These are phyloP conservation scores for Saturnispora serradocipensis DNA, from an alignment of 805 yeast species.

Conservation along the genomic window DNA sequence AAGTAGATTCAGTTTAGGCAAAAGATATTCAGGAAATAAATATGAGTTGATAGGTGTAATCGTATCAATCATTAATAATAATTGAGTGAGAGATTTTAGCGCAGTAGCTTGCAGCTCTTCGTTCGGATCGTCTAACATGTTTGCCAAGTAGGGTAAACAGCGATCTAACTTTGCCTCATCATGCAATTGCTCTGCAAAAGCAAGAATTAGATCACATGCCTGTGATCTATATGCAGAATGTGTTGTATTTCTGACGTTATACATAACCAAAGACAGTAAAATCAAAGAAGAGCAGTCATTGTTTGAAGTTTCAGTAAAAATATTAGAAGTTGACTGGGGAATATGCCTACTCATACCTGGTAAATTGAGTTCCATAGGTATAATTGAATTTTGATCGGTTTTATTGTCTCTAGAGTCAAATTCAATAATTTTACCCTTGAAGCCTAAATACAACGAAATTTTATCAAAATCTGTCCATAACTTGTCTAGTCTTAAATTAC, in stretches of 20 bases:
- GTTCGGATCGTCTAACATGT: slow-evolving; percentile 61
- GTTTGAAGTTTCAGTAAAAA: slow-evolving; percentile 15
- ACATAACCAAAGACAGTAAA: slow-evolving; percentile 46
- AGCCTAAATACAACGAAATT: slow-evolving; percentile 34
- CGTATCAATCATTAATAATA: slow-evolving; percentile 51
- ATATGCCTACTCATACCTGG: slow-evolving; percentile 44
- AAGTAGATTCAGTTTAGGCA: slow-evolving; percentile 55
- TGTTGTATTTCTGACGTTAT: slow-evolving; percentile 52
- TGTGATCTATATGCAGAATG: slow-evolving; percentile 51
- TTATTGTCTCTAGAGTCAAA: slow-evolving; percentile 8
- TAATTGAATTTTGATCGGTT: slow-evolving; percentile 14
- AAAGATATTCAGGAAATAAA: slow-evolving; percentile 71
- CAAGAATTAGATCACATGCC: slow-evolving; percentile 69
- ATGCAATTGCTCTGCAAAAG: slow-evolving; percentile 62
- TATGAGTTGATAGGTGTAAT: slow-evolving; percentile 69
- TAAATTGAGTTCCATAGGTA: slow-evolving; percentile 38
- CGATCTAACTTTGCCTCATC: slow-evolving; percentile 86
- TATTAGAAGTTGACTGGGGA: slow-evolving; percentile 30
- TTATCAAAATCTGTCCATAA: slow-evolving; percentile 52
- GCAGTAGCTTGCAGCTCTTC: slow-evolving; percentile 61
- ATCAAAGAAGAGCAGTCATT: slow-evolving; percentile 46
- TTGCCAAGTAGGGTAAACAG: slow-evolving; percentile 68
- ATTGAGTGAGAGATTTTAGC: slow-evolving; percentile 53
- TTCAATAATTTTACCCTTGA: slow-evolving; percentile 21
- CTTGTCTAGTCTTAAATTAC: slow-evolving; percentile 50